phyloP scores from a whole-genome alignment of 139 green algal genomes.

The Chlorella sp. region DNA sequence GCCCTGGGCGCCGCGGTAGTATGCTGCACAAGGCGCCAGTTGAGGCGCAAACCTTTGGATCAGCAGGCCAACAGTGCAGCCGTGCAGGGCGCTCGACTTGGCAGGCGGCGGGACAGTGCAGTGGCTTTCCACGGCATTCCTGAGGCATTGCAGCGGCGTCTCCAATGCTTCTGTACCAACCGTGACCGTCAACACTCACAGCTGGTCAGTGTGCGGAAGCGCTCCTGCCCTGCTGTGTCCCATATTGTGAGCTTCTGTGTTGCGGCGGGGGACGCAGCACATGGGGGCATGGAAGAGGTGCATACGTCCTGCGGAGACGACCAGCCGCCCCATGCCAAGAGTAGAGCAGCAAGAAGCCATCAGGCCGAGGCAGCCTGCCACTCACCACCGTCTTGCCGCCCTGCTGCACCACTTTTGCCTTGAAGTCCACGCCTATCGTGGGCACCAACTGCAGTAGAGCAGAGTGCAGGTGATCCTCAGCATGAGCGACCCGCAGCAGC shows the following conservation, averaged over 20 bases:
- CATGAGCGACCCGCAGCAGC: neutral
- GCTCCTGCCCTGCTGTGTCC: conserved; percentile 92
- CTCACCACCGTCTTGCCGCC: conserved; percentile 64
- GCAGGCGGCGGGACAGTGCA: too few relatives aligned
- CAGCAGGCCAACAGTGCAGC: too few relatives aligned
- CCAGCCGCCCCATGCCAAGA: too few relatives aligned
- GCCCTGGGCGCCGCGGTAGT: conserved; percentile 94
- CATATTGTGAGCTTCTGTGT: conserved; percentile 92
- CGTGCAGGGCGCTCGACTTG: too few relatives aligned
- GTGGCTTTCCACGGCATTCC: too few relatives aligned
- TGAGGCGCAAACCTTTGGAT: neutral
- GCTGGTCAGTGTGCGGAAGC: conserved; percentile 96
- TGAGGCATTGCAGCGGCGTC: too few relatives aligned
- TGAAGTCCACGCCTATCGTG: conserved; percentile 91
- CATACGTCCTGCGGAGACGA: too few relatives aligned
- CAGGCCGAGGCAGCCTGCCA: too few relatives aligned
- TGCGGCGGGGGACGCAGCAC: neutral
- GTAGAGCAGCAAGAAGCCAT: too few relatives aligned
- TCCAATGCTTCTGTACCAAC: neutral
- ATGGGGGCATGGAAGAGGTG: too few relatives aligned
- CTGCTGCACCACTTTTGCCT: conserved; percentile 89
- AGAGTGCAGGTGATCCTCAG: neutral
- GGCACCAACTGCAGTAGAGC: neutral
- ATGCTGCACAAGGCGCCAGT: conserved; percentile 52
- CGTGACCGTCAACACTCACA: conserved; percentile 41